phyloP scores from a whole-genome alignment of 805 yeast species.

The Candida chilensis region DNA sequence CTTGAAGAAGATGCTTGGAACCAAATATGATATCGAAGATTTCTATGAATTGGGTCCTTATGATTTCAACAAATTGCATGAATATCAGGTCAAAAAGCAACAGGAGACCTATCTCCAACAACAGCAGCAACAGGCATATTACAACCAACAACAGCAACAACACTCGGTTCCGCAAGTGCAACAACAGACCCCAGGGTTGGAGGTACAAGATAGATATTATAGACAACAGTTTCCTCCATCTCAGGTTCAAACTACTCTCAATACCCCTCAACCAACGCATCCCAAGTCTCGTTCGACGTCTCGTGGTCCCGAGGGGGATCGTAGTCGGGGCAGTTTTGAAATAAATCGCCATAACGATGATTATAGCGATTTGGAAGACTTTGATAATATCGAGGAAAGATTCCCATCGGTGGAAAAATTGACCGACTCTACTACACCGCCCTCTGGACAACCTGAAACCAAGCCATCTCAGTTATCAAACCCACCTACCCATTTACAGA shows the following conservation, averaged over 20 bases:
- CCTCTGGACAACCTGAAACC: slow-evolving; percentile 4
- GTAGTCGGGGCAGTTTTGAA: slow-evolving; percentile 2
- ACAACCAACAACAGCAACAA: slow-evolving; percentile 9
- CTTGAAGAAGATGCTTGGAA: slow-evolving; percentile 42
- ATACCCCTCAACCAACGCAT: slow-evolving; percentile 1
- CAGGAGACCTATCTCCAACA: slow-evolving; percentile 26
- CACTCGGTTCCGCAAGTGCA: slow-evolving; percentile 5
- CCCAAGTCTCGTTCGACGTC: background rate
- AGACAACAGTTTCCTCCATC: slow-evolving; percentile 3
- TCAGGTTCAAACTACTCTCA: background rate
- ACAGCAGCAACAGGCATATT: slow-evolving; percentile 21
- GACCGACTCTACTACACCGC: slow-evolving; percentile 1
- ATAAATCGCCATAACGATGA: slow-evolving; percentile 6
- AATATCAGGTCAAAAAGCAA: slow-evolving; percentile 33
- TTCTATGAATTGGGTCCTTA: slow-evolving; percentile 44
- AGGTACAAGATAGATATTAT: slow-evolving; percentile 3
- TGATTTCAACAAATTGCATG: slow-evolving; percentile 45
- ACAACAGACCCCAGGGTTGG: slow-evolving; percentile 3
- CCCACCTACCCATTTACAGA: slow-evolving; percentile 2
- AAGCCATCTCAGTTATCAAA: background rate
- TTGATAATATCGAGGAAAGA: slow-evolving; percentile 38
- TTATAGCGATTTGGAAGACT: slow-evolving; percentile 24
- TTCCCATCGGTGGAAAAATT: slow-evolving; percentile 38
- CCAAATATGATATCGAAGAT: slow-evolving; percentile 23
- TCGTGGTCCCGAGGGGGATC: background rate